Evolutionary conservation across 148 eudicot species (phyloP).

Genomic region (Selenicereus undatus): DNA sequence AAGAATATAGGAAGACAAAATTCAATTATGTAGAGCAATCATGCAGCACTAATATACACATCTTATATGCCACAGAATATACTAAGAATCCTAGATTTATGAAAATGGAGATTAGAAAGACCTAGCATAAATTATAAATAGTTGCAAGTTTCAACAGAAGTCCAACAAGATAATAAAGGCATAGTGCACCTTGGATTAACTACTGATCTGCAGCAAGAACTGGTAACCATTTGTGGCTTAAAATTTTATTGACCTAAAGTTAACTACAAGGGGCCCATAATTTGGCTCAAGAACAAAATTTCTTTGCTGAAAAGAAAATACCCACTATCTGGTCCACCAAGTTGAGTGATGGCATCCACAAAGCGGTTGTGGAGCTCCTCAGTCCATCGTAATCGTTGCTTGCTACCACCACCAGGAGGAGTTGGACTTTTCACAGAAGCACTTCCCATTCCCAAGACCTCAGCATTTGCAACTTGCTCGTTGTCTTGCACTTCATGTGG

Average conservation of each 20-base stretch:
- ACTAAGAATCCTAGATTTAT: background rate
- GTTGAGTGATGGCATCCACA: slow-evolving; percentile 67
- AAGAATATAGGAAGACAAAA: background rate
- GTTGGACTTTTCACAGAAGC: slow-evolving; percentile 35
- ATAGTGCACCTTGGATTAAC: background rate
- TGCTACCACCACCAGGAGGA: slow-evolving; percentile 48
- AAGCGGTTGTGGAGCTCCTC: slow-evolving; percentile 68
- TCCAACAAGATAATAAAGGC: background rate
- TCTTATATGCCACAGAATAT: background rate
- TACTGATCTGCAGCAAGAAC: background rate
- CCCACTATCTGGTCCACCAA: slow-evolving; percentile 86
- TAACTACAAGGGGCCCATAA: background rate
- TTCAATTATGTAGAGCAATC: background rate
- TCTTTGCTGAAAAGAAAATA: slow-evolving; percentile 37
- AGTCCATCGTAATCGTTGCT: slow-evolving; percentile 66
- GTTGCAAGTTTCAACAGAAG: background rate
- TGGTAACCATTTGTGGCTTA: background rate
- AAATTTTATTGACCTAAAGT: background rate
- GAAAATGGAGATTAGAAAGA: background rate
- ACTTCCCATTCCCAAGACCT: slow-evolving; percentile 27
- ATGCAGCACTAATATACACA: no score
- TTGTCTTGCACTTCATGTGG: slow-evolving; percentile 45
- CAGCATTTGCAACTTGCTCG: slow-evolving; percentile 43
- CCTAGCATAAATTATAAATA: background rate
- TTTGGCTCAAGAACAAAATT: slow-evolving; percentile 1